Evolutionary conservation across 2,329 filamentous ascomycete genomes (phyloP).

Genomic region (Pezicula radicicola): DNA sequence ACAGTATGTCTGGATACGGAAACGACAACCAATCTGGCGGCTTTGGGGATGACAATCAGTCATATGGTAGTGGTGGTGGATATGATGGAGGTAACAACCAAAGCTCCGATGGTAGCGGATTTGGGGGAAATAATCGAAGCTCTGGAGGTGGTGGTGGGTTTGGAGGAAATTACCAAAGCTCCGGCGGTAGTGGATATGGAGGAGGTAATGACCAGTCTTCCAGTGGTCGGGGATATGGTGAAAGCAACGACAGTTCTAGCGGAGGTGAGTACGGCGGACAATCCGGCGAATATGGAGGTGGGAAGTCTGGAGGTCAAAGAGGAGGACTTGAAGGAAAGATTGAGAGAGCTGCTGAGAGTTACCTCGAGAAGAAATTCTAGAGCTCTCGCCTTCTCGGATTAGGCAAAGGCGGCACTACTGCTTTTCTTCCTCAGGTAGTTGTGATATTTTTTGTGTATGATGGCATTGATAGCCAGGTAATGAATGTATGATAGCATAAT

Average conservation of each 20-base stretch:
- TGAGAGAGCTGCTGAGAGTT: conserved; percentile 7
- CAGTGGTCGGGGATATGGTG: conserved; percentile 1
- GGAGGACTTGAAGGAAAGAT: conserved; percentile 7
- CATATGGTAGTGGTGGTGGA: too few species aligned
- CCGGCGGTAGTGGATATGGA: not conserved
- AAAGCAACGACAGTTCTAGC: not conserved
- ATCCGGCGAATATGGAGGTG: not conserved
- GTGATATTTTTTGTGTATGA: not conserved
- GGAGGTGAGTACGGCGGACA: not conserved
- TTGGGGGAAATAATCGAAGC: not conserved
- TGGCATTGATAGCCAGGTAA: too few species aligned
- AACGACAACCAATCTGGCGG: not conserved
- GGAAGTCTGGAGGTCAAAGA: not conserved
- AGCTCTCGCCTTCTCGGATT: not conserved
- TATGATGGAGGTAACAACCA: not conserved
- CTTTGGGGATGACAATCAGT: too few species aligned
- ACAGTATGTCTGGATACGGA: not conserved
- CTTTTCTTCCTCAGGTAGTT: not conserved
- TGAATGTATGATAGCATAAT: too few species aligned
- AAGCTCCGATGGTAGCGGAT: not conserved
- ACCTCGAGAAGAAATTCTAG: conserved; percentile 6
- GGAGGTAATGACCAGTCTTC: not conserved
- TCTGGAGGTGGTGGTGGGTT: too few species aligned
- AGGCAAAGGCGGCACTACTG: not conserved
- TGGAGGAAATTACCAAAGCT: not conserved